phyloP scores from a whole-genome alignment of 1,284 basidiomycete species.

The Kalmanozyma brasiliensis region DNA sequence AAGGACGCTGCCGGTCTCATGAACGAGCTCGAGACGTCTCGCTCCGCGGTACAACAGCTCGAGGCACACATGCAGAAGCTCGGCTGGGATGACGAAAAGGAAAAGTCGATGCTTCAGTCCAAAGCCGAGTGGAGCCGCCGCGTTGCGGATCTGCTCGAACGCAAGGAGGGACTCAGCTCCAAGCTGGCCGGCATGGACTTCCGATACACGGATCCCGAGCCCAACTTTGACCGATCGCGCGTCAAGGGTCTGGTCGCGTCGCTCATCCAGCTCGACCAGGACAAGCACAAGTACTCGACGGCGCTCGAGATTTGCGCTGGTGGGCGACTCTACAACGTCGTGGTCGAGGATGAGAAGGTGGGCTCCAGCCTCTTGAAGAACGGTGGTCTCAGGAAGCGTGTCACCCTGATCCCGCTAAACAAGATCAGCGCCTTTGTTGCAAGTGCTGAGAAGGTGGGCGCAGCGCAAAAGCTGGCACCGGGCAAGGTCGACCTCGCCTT shows the following conservation, averaged over 20 bases:
- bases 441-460: conserved; percentile 78
- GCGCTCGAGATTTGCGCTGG: conserved; percentile 95
- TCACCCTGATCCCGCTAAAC: conserved; percentile 92
- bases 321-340: conserved; percentile 84
- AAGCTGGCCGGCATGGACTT: conserved; percentile 82
- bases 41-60: conserved; percentile 73
- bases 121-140: conserved; percentile 74
- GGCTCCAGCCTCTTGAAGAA: conserved; percentile 86
- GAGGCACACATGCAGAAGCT: conserved; percentile 69
- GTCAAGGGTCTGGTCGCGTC: conserved; percentile 81
- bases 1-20: conserved; percentile 80
- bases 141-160: conserved; percentile 75
- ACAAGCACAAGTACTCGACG: conserved; percentile 78
- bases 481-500: conserved; percentile 87
- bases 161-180: conserved; percentile 78
- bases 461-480: conserved; percentile 78
- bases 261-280: conserved; percentile 79
- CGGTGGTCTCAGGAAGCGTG: conserved; percentile 85
- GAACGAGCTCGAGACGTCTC: conserved; percentile 70
- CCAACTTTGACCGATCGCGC: conserved; percentile 83
- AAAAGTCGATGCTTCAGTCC: conserved; percentile 75
- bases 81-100: conserved; percentile 84
- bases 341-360: conserved; percentile 85
- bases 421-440: conserved; percentile 83
- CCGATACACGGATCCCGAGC: conserved; percentile 80